Evolutionary conservation across 495 filamentous ascomycete species (phyloP).

Genomic region (Penicillium egyptiacum): DNA sequence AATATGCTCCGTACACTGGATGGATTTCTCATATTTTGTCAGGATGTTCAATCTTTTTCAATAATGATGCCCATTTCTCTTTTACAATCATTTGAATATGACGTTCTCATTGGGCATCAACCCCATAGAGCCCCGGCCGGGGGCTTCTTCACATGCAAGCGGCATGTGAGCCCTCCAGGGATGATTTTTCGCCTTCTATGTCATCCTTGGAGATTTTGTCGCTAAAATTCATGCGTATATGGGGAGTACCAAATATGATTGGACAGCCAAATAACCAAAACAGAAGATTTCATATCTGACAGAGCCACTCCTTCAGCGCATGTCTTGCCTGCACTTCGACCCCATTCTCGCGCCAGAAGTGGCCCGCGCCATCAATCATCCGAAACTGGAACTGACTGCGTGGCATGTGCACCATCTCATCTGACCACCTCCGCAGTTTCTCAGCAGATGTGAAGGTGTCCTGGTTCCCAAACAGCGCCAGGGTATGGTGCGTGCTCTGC

Average conservation of each 20-base stretch:
- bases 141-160: conserved; percentile 6
- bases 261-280: background rate
- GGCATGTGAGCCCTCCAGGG: background rate
- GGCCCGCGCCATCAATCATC: conserved; percentile 69
- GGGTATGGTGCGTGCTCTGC: conserved; percentile 55
- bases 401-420: conserved; percentile 47
- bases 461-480: conserved; percentile 76
- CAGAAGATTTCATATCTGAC: conserved; percentile 15
- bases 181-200: background rate
- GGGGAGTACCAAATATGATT: background rate
- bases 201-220: background rate
- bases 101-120: background rate
- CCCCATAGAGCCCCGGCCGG: background rate
- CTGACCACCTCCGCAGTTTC: conserved; percentile 70
- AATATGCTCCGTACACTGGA: background rate
- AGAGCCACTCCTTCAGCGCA: conserved; percentile 46
- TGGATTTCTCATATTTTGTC: background rate
- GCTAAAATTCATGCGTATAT: background rate
- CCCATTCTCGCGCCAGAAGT: conserved; percentile 78
- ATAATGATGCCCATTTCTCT: background rate
- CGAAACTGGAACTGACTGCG: conserved; percentile 49
- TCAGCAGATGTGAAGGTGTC: conserved; percentile 68
- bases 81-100: background rate
- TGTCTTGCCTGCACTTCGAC: conserved; percentile 55
- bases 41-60: background rate